Conservation (phyloP, 257 asterid species). For the Solanum pennellii region DNA sequence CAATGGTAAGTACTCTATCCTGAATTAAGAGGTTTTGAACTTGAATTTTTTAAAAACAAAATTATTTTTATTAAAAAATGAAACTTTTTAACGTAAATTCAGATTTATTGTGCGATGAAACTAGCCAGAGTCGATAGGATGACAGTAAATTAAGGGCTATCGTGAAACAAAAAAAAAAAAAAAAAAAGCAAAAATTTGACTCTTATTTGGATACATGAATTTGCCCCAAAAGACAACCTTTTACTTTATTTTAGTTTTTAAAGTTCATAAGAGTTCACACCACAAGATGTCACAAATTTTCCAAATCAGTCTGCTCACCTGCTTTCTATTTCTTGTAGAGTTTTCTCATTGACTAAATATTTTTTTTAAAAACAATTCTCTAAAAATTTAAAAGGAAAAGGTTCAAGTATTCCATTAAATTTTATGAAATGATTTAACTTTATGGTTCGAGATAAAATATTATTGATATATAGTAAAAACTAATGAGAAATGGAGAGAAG, state of each 20-base stretch:
- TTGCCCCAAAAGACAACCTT: neutral
- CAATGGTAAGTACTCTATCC: no score
- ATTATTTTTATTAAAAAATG: no score
- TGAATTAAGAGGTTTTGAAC: no score
- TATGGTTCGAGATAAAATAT: neutral
- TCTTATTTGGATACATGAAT: neutral
- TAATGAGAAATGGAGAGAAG: no score
- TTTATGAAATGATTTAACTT: neutral
- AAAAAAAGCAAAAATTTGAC: neutral
- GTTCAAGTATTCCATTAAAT: neutral
- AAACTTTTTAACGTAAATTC: no score
- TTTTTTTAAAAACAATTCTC: neutral
- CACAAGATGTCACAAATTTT: neutral
- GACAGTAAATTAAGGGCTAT: neutral
- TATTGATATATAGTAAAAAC: neutral
- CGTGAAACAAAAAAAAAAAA: neutral
- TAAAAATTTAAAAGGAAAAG: neutral
- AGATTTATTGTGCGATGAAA: neutral
- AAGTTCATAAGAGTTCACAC: neutral
- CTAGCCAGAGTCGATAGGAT: neutral
- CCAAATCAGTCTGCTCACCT: neutral
- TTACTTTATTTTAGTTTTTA: neutral
- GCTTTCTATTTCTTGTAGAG: neutral
- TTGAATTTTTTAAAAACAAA: accelerated
- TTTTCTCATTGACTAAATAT: neutral